phyloP scores from a whole-genome alignment of 108 stramenopile species.

The Skeletonema costatum region DNA sequence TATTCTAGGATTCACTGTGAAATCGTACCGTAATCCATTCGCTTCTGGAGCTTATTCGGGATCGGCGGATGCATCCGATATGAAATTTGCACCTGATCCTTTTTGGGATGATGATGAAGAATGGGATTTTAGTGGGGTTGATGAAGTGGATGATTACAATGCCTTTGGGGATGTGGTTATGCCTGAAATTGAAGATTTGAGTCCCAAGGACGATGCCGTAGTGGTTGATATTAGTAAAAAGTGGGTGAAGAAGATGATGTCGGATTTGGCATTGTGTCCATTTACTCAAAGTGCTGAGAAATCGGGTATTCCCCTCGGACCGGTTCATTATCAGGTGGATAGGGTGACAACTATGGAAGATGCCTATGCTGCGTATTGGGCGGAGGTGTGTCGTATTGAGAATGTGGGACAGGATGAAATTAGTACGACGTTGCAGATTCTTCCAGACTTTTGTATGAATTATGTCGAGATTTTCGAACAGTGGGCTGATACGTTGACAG shows the following conservation, averaged over 20 bases:
- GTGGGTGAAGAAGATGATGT: constrained; percentile 87
- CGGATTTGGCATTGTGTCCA: constrained; percentile 94
- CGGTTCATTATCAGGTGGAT: constrained; percentile 85
- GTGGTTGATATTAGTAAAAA: constrained; percentile 61
- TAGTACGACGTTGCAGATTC: constrained; percentile 85
- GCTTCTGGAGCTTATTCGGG: constrained; percentile 21
- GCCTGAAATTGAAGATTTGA: constrained; percentile 62
- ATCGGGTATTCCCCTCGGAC: constrained; percentile 91
- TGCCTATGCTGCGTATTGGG: constrained; percentile 91
- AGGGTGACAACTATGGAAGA: constrained; percentile 80
- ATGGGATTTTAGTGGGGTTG: constrained; percentile 69
- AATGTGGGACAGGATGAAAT: constrained; percentile 64
- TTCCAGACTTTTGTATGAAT: constrained; percentile 87
- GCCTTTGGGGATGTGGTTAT: constrained; percentile 20
- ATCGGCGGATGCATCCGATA: constrained; percentile 24
- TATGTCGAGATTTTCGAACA: constrained; percentile 92
- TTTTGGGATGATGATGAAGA: constrained; percentile 89
- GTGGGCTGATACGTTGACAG: constrained; percentile 88
- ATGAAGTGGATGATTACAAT: constrained; percentile 61
- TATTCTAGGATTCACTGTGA: constrained; percentile 73
- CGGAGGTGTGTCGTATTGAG: constrained; percentile 84
- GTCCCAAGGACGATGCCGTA: constrained; percentile 71
- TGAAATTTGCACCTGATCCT: constrained; percentile 82
- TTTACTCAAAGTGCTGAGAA: constrained; percentile 81
- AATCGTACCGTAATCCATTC: constrained; percentile 68